Percentiles rank a stretch among this genome's conserved stretches.
Evolutionary conservation across 78 protist genomes (phyloP).

Genomic region (Chrysochromulina parva): DNA sequence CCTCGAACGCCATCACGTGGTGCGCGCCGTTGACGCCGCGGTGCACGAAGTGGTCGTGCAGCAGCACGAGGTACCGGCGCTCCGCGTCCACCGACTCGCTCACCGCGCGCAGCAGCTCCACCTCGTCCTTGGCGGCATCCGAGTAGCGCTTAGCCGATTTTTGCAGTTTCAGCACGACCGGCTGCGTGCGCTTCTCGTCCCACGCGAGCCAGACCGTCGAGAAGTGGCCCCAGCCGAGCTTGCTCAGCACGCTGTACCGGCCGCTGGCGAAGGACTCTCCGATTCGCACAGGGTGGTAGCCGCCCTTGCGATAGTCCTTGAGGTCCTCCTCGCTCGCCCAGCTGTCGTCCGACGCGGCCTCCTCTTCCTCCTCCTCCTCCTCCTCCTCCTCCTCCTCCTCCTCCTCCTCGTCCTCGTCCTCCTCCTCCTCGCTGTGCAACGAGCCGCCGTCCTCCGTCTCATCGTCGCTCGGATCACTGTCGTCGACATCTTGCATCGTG

Average conservation of each 20-base stretch:
- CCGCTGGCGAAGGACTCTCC: conserved; percentile 77
- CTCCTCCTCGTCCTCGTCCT: too few species aligned
- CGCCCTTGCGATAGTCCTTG: conserved; percentile 73
- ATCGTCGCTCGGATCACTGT: too few species aligned
- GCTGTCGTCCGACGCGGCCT: neutral
- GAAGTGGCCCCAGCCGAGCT: conserved; percentile 99
- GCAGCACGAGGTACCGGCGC: conserved; percentile 16
- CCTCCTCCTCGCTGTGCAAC: too few species aligned
- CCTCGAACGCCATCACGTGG: conserved; percentile 88
- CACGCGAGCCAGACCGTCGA: conserved; percentile 95
- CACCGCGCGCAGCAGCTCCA: conserved; percentile 8
- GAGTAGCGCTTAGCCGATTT: conserved; percentile 65
- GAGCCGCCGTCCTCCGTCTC: too few species aligned
- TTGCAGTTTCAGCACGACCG: conserved; percentile 68
- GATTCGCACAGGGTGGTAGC: conserved; percentile 88
- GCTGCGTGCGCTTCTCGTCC: conserved; percentile 56
- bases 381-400: neutral
- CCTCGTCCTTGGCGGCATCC: conserved; percentile 47
- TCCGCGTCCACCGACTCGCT: neutral
- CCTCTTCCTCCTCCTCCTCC: neutral
- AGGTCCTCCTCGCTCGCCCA: neutral
- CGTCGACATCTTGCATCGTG: too few species aligned
- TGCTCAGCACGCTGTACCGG: conserved; percentile 77
- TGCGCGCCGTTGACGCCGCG: conserved; percentile 84
- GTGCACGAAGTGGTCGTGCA: conserved; percentile 76